These are phyloP conservation scores for Hypoxylon sp. DNA, from an alignment of 2,329 filamentous ascomycete genomes.

Conservation along the genomic window DNA sequence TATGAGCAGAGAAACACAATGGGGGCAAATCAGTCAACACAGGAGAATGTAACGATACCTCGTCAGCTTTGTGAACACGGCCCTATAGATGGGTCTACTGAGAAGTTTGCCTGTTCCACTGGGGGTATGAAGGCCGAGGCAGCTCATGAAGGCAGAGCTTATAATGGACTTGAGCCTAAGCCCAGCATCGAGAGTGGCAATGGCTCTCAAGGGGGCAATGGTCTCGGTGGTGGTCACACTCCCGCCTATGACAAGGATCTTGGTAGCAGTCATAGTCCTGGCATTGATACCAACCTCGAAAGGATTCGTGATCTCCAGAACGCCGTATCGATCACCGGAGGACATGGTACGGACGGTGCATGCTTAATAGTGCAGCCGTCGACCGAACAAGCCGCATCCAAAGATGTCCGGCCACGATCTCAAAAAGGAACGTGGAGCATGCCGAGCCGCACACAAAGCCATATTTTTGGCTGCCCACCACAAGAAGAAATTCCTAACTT, in stretches of 20 bases:
- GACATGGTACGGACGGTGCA: not conserved
- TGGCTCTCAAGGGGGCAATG: not conserved
- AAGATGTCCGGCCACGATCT: conserved; percentile 9
- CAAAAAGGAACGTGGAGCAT: not conserved
- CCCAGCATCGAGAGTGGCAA: not conserved
- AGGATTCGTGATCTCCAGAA: not conserved
- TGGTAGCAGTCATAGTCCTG: not conserved
- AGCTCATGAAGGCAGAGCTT: not conserved
- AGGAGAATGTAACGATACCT: conserved; percentile 1
- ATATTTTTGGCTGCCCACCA: not conserved
- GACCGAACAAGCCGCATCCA: conserved; percentile 6
- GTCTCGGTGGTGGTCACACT: not conserved
- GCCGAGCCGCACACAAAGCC: conserved; percentile 9
- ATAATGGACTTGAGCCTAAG: not conserved
- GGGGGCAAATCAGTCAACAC: conserved; percentile 17
- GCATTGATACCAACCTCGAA: not conserved
- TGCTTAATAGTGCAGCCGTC: not conserved
- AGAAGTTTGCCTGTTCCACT: not conserved
- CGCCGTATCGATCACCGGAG: not conserved
- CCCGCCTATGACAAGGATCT: not conserved
- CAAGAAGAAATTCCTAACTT: not conserved
- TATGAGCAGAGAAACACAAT: conserved; percentile 6
- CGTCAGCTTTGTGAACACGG: not conserved
- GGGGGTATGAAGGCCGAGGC: not conserved
- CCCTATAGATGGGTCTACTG: not conserved